These are phyloP conservation scores for Leccinum rimulosum DNA, from an alignment of 768 basidiomycete species.

Conservation along the genomic window DNA sequence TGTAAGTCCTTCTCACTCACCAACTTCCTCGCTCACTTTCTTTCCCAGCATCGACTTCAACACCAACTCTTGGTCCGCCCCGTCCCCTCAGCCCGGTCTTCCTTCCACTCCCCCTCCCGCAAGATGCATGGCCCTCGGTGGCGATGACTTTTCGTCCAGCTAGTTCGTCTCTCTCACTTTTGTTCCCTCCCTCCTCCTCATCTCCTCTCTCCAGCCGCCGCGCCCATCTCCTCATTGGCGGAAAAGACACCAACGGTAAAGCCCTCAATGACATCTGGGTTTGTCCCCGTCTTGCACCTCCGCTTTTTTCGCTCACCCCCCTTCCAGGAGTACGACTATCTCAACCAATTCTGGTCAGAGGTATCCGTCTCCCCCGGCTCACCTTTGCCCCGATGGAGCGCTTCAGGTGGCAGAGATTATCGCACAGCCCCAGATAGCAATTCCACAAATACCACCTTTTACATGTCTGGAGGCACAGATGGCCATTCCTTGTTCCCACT, in stretches of 20 bases:
- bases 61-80: constrained; percentile 57
- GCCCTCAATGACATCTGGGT: constrained; percentile 77
- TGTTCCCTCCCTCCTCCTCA: constrained; percentile 18
- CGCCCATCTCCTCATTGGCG: constrained; percentile 73
- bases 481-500: constrained; percentile 44
- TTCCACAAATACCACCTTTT: constrained; percentile 67
- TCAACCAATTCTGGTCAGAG: constrained; percentile 71
- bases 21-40: constrained; percentile 4
- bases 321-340: constrained; percentile 73
- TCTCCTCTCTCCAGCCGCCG: constrained; percentile 50
- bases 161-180: constrained; percentile 51
- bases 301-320: constrained; percentile 6
- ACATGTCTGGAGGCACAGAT: constrained; percentile 68
- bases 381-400: constrained; percentile 67
- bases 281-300: constrained; percentile 20
- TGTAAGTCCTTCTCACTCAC: constrained; percentile 43
- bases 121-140: constrained; percentile 62
- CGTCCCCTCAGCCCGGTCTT: constrained; percentile 50
- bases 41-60: constrained; percentile 57
- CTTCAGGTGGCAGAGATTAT: constrained; percentile 71
- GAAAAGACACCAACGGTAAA: constrained; percentile 51
- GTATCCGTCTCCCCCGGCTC: constrained; percentile 49
- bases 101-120: constrained; percentile 50
- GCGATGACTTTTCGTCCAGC: constrained; percentile 76
- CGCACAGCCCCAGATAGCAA: constrained; percentile 32